A percentile compares a stretch with the other conserved stretches of the same genome.
Evolutionary conservation across 352 stramenopile species (phyloP).

Genomic region (Phytophthora meadii): DNA sequence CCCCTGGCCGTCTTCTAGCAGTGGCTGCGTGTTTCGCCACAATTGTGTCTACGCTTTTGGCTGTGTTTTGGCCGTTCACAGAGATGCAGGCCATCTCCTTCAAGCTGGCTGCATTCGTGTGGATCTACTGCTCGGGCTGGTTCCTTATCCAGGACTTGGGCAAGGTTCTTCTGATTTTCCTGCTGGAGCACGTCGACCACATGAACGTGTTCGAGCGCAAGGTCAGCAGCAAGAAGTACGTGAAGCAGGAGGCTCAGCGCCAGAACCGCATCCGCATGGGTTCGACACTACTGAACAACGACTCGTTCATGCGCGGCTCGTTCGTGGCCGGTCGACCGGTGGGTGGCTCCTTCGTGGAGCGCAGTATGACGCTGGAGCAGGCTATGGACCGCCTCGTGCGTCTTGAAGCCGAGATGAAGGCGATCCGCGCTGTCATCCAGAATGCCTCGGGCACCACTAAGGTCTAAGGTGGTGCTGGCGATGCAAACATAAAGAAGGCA

Average conservation of each 20-base stretch:
- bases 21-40: conserved; percentile 82
- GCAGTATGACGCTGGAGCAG: conserved; percentile 72
- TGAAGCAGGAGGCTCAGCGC: conserved; percentile 68
- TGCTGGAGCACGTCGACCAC: conserved; percentile 65
- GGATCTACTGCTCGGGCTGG: conserved; percentile 90
- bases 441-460: conserved; percentile 39
- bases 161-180: conserved; percentile 73
- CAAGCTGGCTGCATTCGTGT: conserved; percentile 83
- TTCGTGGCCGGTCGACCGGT: conserved; percentile 82
- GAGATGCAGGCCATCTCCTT: conserved; percentile 81
- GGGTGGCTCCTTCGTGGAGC: conserved; percentile 58
- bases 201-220: conserved; percentile 67
- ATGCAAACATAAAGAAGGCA: conserved; percentile 7
- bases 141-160: conserved; percentile 89
- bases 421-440: conserved; percentile 72
- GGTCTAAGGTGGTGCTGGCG: conserved; percentile 20
- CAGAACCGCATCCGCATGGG: conserved; percentile 85
- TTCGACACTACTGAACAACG: conserved; percentile 62
- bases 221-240: conserved; percentile 67
- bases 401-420: conserved; percentile 73
- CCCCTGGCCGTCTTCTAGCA: conserved; percentile 75
- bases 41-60: conserved; percentile 79
- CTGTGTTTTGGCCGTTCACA: conserved; percentile 86
- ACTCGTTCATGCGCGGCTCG: conserved; percentile 78
- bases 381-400: conserved; percentile 77